Evolutionary conservation across 2,329 filamentous ascomycete genomes (phyloP).

Genomic region (Ascocoryne sarcoides): DNA sequence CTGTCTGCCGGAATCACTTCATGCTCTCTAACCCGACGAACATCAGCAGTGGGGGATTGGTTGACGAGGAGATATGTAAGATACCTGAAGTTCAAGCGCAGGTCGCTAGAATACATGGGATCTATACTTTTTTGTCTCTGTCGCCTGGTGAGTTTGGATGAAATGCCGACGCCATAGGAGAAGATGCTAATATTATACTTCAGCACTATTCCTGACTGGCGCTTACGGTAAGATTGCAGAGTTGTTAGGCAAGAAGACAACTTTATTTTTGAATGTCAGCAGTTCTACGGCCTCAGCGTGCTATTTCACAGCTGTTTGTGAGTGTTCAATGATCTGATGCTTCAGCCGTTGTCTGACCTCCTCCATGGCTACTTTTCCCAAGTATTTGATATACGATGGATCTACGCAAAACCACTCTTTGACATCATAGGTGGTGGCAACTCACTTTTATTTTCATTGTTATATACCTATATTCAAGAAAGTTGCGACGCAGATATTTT

Average conservation of each 20-base stretch:
- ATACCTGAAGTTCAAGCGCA: conserved; percentile 9
- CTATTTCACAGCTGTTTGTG: conserved; percentile 11
- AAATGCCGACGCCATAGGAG: background rate
- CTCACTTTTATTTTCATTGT: conserved; percentile 8
- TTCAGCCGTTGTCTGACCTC: background rate
- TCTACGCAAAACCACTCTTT: conserved; percentile 11
- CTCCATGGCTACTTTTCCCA: conserved; percentile 9
- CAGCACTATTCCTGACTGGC: conserved; percentile 12
- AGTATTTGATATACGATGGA: conserved; percentile 13
- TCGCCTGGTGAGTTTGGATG: conserved; percentile 6
- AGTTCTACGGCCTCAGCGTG: background rate
- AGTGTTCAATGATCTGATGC: background rate
- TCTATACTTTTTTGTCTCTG: conserved; percentile 7
- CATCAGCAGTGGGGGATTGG: conserved; percentile 2
- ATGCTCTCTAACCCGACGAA: conserved; percentile 1
- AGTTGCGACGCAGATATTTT: conserved; percentile 6
- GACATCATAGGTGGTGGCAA: conserved; percentile 12
- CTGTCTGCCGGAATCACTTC: conserved; percentile 11
- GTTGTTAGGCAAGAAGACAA: conserved; percentile 10
- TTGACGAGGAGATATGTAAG: conserved; percentile 13
- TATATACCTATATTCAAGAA: conserved; percentile 10
- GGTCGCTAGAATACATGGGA: conserved; percentile 11
- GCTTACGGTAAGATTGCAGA: conserved; percentile 8
- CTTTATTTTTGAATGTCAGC: conserved; percentile 10
- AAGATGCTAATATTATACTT: background rate